Evolutionary conservation across 2,329 filamentous ascomycete species (phyloP), one percentile per base, ranked within the genome.

Genomic region (Pleomassaria siparia): DNA sequence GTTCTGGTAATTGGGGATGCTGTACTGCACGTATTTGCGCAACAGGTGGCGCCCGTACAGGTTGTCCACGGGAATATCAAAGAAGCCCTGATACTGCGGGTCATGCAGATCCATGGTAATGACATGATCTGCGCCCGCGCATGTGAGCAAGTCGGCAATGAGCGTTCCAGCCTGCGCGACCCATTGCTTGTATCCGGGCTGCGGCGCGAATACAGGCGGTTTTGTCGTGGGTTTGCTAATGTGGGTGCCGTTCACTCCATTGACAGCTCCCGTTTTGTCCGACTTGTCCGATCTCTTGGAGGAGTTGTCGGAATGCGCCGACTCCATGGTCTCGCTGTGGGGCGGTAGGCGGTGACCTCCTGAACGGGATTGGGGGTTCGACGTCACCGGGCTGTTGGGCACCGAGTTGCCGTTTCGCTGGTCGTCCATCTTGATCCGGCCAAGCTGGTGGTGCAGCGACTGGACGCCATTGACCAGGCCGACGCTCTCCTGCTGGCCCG

Each of bases 11-110:
- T 91, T 86, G 40, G 89, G 86, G 50, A 96, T 94, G 62, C 90
- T 84, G 65, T 88, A 85, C 67, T 91, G 86, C 60, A 86, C 85
- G 69, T 85, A 85, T 61, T 80, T 82, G 66, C 82, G 81, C 47
- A 86, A 77, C 42, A 91, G 75, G 41, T 88, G 86, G 60, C 88
- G 85, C 47, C 86, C 92, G 74, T 97, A 97, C 15, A 99, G 80
- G 70, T 99, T 99, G 75, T 99, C 94, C 47, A 99, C 94, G 2
- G 94, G 94, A 49, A 97, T 96, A 67, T 99, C 92, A 67, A 99
- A 97, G 79, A 96, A 99, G 44, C 94, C 94, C 73, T 99, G 94
- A 67, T 97, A 97, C 73, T 99, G 91, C 33, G 90, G 88, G 71
- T 96, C 92, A 43, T 69, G 66, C 43, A 99, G 81, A 67, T 99